Evolutionary conservation across 2,329 filamentous ascomycete species (phyloP).

Genomic region (Chlorencoelia australis): DNA sequence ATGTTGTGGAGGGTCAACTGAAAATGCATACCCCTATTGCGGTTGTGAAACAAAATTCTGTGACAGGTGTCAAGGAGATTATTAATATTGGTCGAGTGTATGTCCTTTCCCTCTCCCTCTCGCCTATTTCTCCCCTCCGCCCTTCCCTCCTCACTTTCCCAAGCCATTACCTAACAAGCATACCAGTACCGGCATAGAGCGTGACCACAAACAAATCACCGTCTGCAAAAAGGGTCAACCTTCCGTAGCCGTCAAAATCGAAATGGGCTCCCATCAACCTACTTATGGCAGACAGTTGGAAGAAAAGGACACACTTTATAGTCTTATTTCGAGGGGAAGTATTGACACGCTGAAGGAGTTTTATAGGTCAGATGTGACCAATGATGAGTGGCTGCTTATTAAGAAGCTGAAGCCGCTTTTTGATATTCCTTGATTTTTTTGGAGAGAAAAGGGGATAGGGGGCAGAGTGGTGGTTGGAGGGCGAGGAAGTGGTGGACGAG

Average conservation of each 20-base stretch:
- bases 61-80: slow-evolving; percentile 74
- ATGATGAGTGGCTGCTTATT: slow-evolving; percentile 91
- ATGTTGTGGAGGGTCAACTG: slow-evolving; percentile 84
- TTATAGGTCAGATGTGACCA: slow-evolving; percentile 76
- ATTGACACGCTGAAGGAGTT: slow-evolving; percentile 97
- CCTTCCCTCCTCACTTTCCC: not conserved
- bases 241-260: slow-evolving; percentile 97
- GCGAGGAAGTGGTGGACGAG: not conserved
- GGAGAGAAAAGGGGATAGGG: not conserved
- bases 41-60: slow-evolving; percentile 70
- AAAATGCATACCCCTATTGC: slow-evolving; percentile 83
- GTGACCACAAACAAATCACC: slow-evolving; percentile 89
- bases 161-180: slow-evolving; percentile 10
- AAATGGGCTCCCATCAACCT: slow-evolving; percentile 84
- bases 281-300: slow-evolving; percentile 92
- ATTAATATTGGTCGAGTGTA: slow-evolving; percentile 75
- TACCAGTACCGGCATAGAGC: slow-evolving; percentile 80
- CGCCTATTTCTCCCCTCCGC: not conserved
- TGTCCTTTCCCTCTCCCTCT: slow-evolving; percentile 9
- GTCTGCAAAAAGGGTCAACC: slow-evolving; percentile 94
- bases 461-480: not conserved
- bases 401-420: slow-evolving; percentile 93
- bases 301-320: slow-evolving; percentile 82
- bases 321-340: slow-evolving; percentile 71
- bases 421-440: slow-evolving; percentile 49